Conservation (phyloP, 2,329 filamentous ascomycete genomes). For the Pseudogymnoascus sp. region DNA sequence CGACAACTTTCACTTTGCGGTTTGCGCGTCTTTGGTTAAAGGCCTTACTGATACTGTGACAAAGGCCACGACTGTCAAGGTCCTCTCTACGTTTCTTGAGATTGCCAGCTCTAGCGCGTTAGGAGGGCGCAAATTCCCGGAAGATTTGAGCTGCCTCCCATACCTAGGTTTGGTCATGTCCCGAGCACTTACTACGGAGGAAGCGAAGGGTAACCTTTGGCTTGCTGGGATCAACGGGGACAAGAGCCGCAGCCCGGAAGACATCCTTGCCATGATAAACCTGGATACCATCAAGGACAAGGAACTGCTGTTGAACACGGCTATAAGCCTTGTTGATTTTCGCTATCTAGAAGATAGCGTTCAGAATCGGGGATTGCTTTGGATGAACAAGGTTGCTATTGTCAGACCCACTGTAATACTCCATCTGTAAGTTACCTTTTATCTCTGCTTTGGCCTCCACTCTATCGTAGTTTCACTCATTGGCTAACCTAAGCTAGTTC, state of each 20-base stretch:
- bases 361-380: slow-evolving; percentile 50
- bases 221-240: slow-evolving; percentile 45
- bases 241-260: slow-evolving; percentile 33
- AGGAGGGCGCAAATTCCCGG: slow-evolving; percentile 22
- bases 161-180: slow-evolving; percentile 55
- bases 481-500: slow-evolving; percentile 35
- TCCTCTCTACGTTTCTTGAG: slow-evolving; percentile 55
- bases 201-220: slow-evolving; percentile 57
- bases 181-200: slow-evolving; percentile 48
- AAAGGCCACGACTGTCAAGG: slow-evolving; percentile 49
- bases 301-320: slow-evolving; percentile 54
- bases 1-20: slow-evolving; percentile 60
- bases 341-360: slow-evolving; percentile 54
- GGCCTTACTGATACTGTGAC: slow-evolving; percentile 57
- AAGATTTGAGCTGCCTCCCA: slow-evolving; percentile 34
- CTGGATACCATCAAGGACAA: slow-evolving; percentile 47
- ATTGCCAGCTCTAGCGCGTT: slow-evolving; percentile 34
- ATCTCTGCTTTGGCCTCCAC: not conserved
- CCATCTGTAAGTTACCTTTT: slow-evolving; percentile 43
- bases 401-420: slow-evolving; percentile 49
- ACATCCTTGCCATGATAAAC: slow-evolving; percentile 37
- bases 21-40: slow-evolving; percentile 56
- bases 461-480: not conserved
- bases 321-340: slow-evolving; percentile 60
- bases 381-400: slow-evolving; percentile 51